Base-by-base conservation (phyloP, 371 early-diverging fungal species). In the Actinomucor elegans region DNA sequence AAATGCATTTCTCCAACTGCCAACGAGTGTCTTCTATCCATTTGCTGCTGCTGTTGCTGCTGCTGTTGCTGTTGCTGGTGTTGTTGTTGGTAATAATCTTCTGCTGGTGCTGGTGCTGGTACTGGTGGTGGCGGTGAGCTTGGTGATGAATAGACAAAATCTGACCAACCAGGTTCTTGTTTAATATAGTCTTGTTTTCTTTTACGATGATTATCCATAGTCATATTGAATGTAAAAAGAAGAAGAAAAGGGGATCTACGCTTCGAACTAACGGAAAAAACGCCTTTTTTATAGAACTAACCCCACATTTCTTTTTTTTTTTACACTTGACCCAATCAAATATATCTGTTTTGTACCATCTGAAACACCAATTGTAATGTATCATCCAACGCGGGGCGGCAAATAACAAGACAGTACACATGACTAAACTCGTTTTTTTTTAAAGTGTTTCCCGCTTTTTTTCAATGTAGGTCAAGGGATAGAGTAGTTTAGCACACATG, bases 201-300 rank as follows among this genome's bases (percentile, higher is more conserved):
- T 47, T 61, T 61, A 31, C 60, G 60, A 44, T 42, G 49, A 32
- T 52, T 58, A 59, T 71, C 71, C 47, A 64, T 62, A 47, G 64
- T 57, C 59, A 67, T 59, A n/a, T 17, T 54, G 23, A 31, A 44
- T 29, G 28, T 50, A 35, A 28, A 29, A 43, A 24, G 34, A 32
- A 41, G 35, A 36, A 42, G 57, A 53, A 52, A 52, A 32, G 27
- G 52, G 41, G 28, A 27, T 20, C 34, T 43, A 17, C 28, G 14
- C 0, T 38, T 24, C 5, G 5, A 8, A 5, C n/a, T 27, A 47
- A 35, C 23, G 24, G 48, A 36, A 33, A 20, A 51, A 28, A 41
- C 23, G 32, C 28, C 54, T 18, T 41, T 20, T 51, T 51, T 51
- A 35, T 50, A 32, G 32, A 33, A n/a, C 24, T 21, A 34, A 48